These are phyloP conservation scores for Anisodus acutangulus DNA, from an alignment of 257 asterid species.

Conservation along the genomic window DNA sequence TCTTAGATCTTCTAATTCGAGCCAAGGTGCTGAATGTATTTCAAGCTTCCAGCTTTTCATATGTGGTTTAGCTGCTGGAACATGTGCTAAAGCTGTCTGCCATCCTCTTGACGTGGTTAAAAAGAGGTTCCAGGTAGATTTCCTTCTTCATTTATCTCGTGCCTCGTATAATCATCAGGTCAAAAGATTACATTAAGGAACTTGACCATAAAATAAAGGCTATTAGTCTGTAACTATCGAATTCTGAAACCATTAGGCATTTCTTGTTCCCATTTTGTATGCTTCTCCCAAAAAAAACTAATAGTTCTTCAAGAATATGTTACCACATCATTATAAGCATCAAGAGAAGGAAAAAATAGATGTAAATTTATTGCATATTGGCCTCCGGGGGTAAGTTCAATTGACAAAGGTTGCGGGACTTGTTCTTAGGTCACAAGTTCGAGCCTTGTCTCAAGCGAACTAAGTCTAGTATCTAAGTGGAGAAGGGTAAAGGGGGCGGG, in stretches of 20 bases:
- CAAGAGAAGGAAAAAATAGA: neutral
- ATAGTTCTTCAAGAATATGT: neutral
- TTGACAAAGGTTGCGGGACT: neutral
- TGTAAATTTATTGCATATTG: neutral
- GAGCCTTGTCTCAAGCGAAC: neutral
- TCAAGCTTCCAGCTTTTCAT: constrained; percentile 84
- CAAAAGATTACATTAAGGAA: neutral
- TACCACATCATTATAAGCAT: constrained; percentile 2
- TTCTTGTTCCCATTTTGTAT: neutral
- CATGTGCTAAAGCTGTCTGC: constrained; percentile 82
- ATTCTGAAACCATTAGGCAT: neutral
- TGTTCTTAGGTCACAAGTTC: neutral
- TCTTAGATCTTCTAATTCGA: constrained; percentile 40
- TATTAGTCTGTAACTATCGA: neutral
- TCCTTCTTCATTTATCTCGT: neutral
- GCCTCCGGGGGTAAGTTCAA: neutral
- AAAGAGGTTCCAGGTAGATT: constrained; percentile 92
- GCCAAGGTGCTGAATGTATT: constrained; percentile 41
- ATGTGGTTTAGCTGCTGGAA: constrained; percentile 93
- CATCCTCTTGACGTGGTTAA: constrained; percentile 98
- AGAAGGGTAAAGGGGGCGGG: neutral
- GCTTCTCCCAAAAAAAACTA: neutral
- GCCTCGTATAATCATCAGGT: neutral
- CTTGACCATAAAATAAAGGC: neutral
- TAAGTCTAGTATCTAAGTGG: neutral